Percentiles rank a stretch among this genome's conserved stretches.
These are phyloP conservation scores for Capsella rubella DNA, from an alignment of 441 rosid genomes.

Conservation along the genomic window DNA sequence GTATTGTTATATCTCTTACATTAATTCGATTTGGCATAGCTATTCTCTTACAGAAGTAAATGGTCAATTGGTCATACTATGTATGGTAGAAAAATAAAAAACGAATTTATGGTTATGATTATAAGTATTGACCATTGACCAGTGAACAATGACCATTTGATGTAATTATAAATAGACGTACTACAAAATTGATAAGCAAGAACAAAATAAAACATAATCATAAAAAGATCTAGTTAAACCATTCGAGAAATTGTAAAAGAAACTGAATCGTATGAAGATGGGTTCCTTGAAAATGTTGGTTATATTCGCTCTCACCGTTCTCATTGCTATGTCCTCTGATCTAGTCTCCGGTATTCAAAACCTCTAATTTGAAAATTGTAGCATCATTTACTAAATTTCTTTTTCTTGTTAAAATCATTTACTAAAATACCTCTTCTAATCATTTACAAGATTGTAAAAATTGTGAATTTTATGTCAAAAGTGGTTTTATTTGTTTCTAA, in stretches of 20 bases:
- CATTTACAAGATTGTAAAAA: neutral
- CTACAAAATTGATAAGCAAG: neutral
- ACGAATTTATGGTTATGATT: neutral
- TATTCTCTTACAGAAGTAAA: neutral
- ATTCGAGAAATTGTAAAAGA: neutral
- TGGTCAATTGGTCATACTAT: neutral
- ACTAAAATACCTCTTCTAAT: neutral
- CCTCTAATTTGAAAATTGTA: neutral
- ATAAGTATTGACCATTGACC: neutral
- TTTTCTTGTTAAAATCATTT: too few species aligned
- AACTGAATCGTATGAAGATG: conserved; percentile 15
- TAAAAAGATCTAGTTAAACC: neutral
- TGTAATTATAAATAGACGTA: conserved; percentile 10
- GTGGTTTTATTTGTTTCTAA: neutral
- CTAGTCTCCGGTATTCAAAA: neutral
- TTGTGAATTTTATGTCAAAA: neutral
- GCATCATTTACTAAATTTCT: neutral
- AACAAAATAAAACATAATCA: conserved; percentile 9
- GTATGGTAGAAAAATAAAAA: neutral
- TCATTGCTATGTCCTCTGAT: conserved; percentile 14
- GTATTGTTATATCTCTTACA: neutral
- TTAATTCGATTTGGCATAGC: neutral
- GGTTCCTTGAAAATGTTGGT: neutral
- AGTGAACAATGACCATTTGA: neutral
- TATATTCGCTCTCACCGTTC: conserved; percentile 10